Percentiles rank a stretch among this genome's conserved stretches.
These are phyloP conservation scores for Calonectria pteridis DNA, from an alignment of 2,329 filamentous ascomycete genomes.

Conservation along the genomic window DNA sequence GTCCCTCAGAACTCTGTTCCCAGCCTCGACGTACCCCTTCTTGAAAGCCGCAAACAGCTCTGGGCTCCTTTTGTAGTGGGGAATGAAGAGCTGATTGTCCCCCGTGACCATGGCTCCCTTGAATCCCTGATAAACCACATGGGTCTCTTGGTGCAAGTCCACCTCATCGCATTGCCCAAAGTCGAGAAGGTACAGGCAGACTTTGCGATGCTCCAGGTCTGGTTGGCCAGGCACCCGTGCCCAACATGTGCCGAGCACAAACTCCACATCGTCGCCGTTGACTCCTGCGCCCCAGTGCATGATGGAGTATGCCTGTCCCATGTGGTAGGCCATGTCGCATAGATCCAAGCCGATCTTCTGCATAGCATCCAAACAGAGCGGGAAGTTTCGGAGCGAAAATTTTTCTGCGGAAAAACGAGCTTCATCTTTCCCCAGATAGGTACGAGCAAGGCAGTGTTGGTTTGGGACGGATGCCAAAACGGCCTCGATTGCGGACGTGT, in stretches of 20 bases:
- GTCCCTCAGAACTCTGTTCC: constrained; percentile 23
- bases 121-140: constrained; percentile 38
- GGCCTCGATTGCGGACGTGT: neutral
- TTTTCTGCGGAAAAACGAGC: neutral
- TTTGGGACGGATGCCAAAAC: constrained; percentile 27
- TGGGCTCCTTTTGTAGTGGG: constrained; percentile 29
- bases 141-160: constrained; percentile 23
- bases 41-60: constrained; percentile 34
- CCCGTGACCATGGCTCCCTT: constrained; percentile 40
- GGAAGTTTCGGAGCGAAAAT: constrained; percentile 25
- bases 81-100: constrained; percentile 41
- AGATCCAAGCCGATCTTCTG: constrained; percentile 24
- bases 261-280: constrained; percentile 39
- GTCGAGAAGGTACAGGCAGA: constrained; percentile 36
- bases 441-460: constrained; percentile 38
- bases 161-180: constrained; percentile 41
- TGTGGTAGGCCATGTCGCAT: constrained; percentile 20
- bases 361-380: constrained; percentile 24
- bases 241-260: constrained; percentile 31
- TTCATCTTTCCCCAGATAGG: constrained; percentile 30
- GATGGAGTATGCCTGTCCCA: constrained; percentile 36
- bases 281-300: constrained; percentile 41
- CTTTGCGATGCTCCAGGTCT: constrained; percentile 23
- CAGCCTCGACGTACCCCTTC: constrained; percentile 32
- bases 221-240: neutral